Percentiles rank a stretch among this genome's conserved stretches.
Evolutionary conservation across 257 asterid genomes (phyloP).

Genomic region (Asclepias syriaca): DNA sequence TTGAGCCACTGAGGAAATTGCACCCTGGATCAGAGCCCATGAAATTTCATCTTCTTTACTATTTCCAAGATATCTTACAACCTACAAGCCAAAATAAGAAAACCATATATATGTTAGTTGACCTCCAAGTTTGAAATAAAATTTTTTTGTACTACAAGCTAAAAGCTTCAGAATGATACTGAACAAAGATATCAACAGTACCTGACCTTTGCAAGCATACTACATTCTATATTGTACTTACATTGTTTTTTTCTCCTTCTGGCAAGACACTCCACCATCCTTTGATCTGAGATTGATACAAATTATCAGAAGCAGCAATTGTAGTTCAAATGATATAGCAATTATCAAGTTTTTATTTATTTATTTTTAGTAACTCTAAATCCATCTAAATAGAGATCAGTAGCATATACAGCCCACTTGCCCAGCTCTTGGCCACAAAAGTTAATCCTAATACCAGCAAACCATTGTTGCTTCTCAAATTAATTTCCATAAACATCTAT

Average conservation of each 20-base stretch:
- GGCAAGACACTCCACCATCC: slow-evolving; percentile 96
- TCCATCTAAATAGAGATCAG: neutral
- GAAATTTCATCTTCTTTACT: slow-evolving; percentile 60
- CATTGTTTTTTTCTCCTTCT: slow-evolving; percentile 65
- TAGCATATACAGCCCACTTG: neutral
- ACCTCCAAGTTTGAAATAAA: neutral
- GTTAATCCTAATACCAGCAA: too few species aligned
- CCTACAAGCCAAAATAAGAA: slow-evolving; percentile 34
- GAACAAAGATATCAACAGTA: neutral
- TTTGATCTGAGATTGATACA: slow-evolving; percentile 42
- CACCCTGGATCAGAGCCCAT: slow-evolving; percentile 77
- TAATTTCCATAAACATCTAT: neutral
- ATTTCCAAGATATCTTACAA: slow-evolving; percentile 60
- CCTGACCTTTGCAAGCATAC: neutral
- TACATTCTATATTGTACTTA: slow-evolving; percentile 31
- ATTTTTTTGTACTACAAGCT: neutral
- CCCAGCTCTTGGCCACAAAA: neutral
- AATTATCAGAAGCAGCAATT: neutral
- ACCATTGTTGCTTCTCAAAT: neutral
- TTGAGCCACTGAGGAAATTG: slow-evolving; percentile 80
- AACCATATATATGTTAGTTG: slow-evolving; percentile 1
- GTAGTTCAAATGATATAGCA: neutral
- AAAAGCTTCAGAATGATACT: neutral
- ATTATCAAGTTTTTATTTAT: neutral
- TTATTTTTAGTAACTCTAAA: neutral